phyloP scores from a whole-genome alignment of 805 yeast species.

The Lipomyces kockii region DNA sequence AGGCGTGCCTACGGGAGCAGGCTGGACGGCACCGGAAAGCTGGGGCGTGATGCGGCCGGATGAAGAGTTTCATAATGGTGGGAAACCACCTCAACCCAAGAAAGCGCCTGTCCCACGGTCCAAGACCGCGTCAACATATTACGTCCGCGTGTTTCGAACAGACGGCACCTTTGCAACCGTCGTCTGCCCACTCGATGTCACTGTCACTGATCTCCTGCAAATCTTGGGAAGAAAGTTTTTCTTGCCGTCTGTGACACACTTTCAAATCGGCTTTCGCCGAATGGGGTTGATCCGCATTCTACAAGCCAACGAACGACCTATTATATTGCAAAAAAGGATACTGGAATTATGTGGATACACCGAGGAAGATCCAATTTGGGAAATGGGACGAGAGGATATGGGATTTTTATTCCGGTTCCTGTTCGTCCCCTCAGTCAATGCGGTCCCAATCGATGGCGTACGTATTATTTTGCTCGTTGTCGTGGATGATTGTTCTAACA shows the following conservation, averaged over 20 bases:
- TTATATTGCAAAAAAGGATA: slow-evolving; percentile 74
- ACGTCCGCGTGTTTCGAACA: slow-evolving; percentile 75
- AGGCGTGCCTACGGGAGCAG: slow-evolving; percentile 18
- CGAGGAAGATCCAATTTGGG: slow-evolving; percentile 74
- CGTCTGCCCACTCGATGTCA: slow-evolving; percentile 75
- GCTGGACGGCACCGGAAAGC: slow-evolving; percentile 64
- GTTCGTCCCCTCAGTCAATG: slow-evolving; percentile 45
- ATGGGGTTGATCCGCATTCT: slow-evolving; percentile 54
- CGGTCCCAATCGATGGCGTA: slow-evolving; percentile 23
- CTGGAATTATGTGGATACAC: slow-evolving; percentile 77
- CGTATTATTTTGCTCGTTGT: slow-evolving; percentile 1
- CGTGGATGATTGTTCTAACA: not conserved
- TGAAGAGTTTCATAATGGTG: slow-evolving; percentile 37
- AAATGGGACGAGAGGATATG: slow-evolving; percentile 81
- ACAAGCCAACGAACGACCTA: slow-evolving; percentile 73
- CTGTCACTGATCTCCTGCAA: slow-evolving; percentile 73
- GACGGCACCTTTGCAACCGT: slow-evolving; percentile 86
- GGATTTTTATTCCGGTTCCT: slow-evolving; percentile 82
- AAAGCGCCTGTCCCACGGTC: slow-evolving; percentile 9
- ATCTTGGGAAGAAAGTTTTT: slow-evolving; percentile 79
- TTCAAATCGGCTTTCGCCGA: slow-evolving; percentile 66
- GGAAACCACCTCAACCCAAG: slow-evolving; percentile 9
- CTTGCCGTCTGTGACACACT: slow-evolving; percentile 69
- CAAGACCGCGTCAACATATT: slow-evolving; percentile 42
- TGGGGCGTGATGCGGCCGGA: slow-evolving; percentile 56